phyloP scores from a whole-genome alignment of 2,329 filamentous ascomycete species.

The Verticillium isaacii region DNA sequence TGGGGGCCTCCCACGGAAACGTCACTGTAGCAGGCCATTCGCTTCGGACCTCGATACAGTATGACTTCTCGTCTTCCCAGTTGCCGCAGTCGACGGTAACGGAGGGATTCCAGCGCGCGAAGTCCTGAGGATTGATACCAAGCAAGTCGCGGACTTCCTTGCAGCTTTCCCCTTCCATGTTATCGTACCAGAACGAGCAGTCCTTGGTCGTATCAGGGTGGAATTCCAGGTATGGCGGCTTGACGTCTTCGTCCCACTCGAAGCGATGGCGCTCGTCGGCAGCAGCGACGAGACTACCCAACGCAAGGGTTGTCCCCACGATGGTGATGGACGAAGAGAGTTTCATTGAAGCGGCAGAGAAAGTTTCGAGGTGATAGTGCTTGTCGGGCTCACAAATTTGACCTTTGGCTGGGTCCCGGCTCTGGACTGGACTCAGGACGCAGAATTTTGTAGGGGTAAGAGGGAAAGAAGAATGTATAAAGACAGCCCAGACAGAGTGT shows the following conservation, averaged over 20 bases:
- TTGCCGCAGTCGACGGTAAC: constrained; percentile 15
- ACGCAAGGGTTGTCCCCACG: background rate
- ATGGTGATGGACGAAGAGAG: background rate
- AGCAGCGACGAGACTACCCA: background rate
- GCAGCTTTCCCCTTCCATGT: constrained; percentile 8
- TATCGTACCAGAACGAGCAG: constrained; percentile 10
- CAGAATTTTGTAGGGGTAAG: background rate
- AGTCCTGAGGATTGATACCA: constrained; percentile 11
- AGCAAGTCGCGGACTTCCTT: constrained; percentile 7
- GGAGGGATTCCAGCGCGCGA: constrained; percentile 17
- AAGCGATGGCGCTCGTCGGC: background rate
- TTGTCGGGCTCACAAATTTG: background rate
- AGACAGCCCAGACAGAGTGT: background rate
- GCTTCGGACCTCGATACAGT: constrained; percentile 17
- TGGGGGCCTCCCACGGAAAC: constrained; percentile 4
- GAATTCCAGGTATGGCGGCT: constrained; percentile 1
- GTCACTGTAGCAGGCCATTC: constrained; percentile 8
- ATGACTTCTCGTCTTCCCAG: constrained; percentile 14
- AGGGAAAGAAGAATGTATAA: background rate
- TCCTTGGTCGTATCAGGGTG: constrained; percentile 5
- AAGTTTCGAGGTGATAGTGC: background rate
- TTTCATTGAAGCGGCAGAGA: background rate
- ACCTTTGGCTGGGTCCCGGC: background rate
- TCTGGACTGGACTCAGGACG: background rate
- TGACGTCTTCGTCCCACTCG: background rate